phyloP scores from a whole-genome alignment of 2,329 filamentous ascomycete species.

The Aspergillus sp. region DNA sequence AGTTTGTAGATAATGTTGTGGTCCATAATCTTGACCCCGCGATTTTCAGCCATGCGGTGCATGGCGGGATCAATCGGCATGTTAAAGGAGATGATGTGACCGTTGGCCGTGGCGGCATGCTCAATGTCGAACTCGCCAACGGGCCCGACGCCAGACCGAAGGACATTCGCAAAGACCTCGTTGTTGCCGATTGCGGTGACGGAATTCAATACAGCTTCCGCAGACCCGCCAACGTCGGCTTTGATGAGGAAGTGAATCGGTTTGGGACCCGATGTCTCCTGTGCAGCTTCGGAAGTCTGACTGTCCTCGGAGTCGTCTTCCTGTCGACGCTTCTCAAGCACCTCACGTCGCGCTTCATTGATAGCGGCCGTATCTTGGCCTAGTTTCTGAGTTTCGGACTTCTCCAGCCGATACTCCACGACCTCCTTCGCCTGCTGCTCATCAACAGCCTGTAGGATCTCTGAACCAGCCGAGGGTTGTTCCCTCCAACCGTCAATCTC shows the following conservation, averaged over 20 bases:
- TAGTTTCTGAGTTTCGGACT: conserved; percentile 64
- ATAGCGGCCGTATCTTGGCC: conserved; percentile 72
- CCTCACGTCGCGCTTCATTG: conserved; percentile 64
- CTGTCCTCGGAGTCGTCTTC: conserved; percentile 32
- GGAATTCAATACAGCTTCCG: conserved; percentile 80
- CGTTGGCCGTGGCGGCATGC: conserved; percentile 73
- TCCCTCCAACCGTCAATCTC: conserved; percentile 95
- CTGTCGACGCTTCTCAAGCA: conserved; percentile 50
- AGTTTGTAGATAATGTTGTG: conserved; percentile 65
- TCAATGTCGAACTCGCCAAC: conserved; percentile 86
- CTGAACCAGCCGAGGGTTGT: conserved; percentile 79
- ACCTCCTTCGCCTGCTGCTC: conserved; percentile 78
- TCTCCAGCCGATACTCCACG: conserved; percentile 71
- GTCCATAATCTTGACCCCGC: conserved; percentile 74
- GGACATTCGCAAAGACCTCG: conserved; percentile 73
- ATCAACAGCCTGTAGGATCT: conserved; percentile 76
- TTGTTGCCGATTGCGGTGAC: conserved; percentile 78
- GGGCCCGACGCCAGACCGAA: conserved; percentile 73
- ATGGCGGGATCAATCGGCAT: conserved; percentile 66
- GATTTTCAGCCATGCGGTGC: conserved; percentile 64
- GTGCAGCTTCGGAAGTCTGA: conserved; percentile 33
- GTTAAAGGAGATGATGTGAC: conserved; percentile 85
- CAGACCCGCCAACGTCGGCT: conserved; percentile 88
- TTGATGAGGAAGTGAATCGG: conserved; percentile 82
- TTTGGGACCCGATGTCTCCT: conserved; percentile 47